Percentiles rank a stretch among this genome's conserved stretches.
Conservation (phyloP, 2,329 filamentous ascomycete species). For the Aspergillus sp. region DNA sequence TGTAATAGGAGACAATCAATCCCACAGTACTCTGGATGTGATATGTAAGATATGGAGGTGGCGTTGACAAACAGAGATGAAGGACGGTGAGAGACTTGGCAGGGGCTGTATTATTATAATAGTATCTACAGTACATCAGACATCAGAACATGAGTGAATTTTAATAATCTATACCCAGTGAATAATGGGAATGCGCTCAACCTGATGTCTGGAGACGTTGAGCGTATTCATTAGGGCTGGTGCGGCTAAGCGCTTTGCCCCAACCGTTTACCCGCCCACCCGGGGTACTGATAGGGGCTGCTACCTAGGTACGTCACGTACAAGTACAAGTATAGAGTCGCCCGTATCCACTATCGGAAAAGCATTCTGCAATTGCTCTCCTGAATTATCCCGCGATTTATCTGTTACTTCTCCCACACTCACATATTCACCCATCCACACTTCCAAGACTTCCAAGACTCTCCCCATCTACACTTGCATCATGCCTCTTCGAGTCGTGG, state of each 20-base stretch:
- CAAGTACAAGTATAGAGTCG: too few species aligned
- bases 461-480: neutral
- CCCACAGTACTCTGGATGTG: neutral
- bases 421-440: neutral
- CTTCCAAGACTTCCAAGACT: neutral
- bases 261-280: neutral
- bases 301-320: too few species aligned
- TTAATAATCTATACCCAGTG: too few species aligned
- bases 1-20: neutral
- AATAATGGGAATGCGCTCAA: too few species aligned
- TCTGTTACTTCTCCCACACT: neutral
- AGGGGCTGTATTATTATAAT: neutral
- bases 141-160: too few species aligned
- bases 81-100: neutral
- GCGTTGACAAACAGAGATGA: neutral
- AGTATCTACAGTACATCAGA: neutral
- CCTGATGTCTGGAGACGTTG: neutral
- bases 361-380: too few species aligned
- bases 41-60: too few species aligned
- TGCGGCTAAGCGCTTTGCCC: conserved; percentile 9
- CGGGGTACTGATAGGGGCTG: too few species aligned
- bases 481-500: conserved; percentile 34
- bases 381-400: too few species aligned
- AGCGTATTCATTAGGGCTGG: neutral
- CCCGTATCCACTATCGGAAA: neutral